Evolutionary conservation across 1,139 yeast species (phyloP).

Genomic region (Yamadazyma siamensis): DNA sequence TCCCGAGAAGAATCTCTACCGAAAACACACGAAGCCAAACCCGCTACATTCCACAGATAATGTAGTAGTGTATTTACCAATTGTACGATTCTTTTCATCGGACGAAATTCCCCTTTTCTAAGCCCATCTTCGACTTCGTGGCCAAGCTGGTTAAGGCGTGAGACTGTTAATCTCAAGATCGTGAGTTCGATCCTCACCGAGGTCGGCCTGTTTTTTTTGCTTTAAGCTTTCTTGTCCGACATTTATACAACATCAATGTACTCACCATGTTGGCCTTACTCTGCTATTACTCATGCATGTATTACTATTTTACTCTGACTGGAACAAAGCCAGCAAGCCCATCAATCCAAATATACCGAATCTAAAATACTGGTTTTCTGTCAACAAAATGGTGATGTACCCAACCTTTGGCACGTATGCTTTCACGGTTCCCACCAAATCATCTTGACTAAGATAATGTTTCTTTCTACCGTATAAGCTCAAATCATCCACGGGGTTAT

Average conservation of each 20-base stretch:
- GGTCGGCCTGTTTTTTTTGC: slow-evolving; percentile 25
- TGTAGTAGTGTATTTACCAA: too few relatives aligned
- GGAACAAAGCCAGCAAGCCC: slow-evolving; percentile 53
- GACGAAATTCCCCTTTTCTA: too few relatives aligned
- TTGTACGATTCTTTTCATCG: too few relatives aligned
- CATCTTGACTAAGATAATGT: slow-evolving; percentile 72
- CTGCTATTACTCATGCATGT: too few relatives aligned
- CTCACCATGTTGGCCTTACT: too few relatives aligned
- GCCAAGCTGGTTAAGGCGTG: slow-evolving; percentile 56
- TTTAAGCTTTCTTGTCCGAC: slow-evolving; percentile 45
- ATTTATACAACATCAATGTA: too few relatives aligned
- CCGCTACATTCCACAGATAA: too few relatives aligned
- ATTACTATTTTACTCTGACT: slow-evolving; percentile 14
- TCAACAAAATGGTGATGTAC: slow-evolving; percentile 82
- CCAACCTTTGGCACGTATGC: slow-evolving; percentile 93
- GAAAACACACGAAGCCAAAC: too few relatives aligned
- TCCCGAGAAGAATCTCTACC: neutral
- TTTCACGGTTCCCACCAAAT: slow-evolving; percentile 85
- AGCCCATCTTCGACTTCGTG: slow-evolving; percentile 45
- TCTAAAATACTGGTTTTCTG: slow-evolving; percentile 82
- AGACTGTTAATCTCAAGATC: slow-evolving; percentile 49
- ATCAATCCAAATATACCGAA: slow-evolving; percentile 66
- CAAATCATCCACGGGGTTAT: slow-evolving; percentile 88
- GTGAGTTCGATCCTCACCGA: slow-evolving; percentile 44
- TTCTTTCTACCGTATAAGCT: slow-evolving; percentile 79